Conservation (phyloP, 805 yeast species). For the Starmerella apicola region DNA sequence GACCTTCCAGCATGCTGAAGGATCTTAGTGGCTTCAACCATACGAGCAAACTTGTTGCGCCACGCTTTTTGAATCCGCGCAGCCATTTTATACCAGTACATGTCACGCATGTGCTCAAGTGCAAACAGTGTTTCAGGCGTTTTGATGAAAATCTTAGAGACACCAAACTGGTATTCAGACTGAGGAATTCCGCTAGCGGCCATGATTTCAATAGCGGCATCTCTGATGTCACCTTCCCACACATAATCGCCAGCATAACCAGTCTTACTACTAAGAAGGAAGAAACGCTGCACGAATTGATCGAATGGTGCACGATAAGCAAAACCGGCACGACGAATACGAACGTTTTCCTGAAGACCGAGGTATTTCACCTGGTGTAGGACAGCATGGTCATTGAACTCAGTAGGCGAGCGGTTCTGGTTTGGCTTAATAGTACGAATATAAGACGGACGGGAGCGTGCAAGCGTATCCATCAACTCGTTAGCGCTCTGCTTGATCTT, state of each 20-base stretch:
- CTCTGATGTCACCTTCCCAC: conserved; percentile 47
- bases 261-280: conserved; percentile 71
- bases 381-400: conserved; percentile 79
- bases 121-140: conserved; percentile 96
- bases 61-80: conserved; percentile 95
- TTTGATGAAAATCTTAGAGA: conserved; percentile 82
- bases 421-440: conserved; percentile 97
- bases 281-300: conserved; percentile 89
- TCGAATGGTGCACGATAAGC: conserved; percentile 96
- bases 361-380: conserved; percentile 90
- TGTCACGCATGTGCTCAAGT: conserved; percentile 88
- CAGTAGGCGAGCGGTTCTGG: conserved; percentile 80
- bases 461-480: conserved; percentile 72
- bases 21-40: conserved; percentile 75
- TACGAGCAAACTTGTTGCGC: conserved; percentile 67
- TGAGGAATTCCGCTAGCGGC: conserved; percentile 56
- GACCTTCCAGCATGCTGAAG: conserved; percentile 69
- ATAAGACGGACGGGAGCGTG: conserved; percentile 87
- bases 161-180: conserved; percentile 82
- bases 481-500: conserved; percentile 89
- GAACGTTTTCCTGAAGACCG: conserved; percentile 91
- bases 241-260: conserved; percentile 81
- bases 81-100: conserved; percentile 97
- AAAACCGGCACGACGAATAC: conserved; percentile 96
- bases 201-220: conserved; percentile 43